These are phyloP conservation scores for Russula emetica DNA, from an alignment of 768 basidiomycete genomes.

Conservation along the genomic window DNA sequence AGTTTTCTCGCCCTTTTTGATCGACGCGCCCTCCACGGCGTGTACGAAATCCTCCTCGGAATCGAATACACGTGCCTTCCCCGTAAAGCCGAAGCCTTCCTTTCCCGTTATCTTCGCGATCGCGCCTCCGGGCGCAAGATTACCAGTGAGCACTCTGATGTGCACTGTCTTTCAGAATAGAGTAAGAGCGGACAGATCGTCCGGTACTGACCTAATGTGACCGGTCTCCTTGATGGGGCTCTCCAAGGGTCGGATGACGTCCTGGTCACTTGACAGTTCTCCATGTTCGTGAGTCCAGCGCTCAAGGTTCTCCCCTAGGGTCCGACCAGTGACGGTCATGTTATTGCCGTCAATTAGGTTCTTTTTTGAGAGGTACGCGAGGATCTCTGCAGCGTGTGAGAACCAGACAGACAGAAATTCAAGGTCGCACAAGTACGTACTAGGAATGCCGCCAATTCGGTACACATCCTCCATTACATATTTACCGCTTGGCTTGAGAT, in stretches of 20 bases:
- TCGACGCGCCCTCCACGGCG: slow-evolving; percentile 82
- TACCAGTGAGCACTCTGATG: slow-evolving; percentile 82
- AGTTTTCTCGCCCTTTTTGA: slow-evolving; percentile 95
- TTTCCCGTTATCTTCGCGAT: slow-evolving; percentile 97
- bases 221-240: slow-evolving; percentile 87
- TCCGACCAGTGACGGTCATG: slow-evolving; percentile 88
- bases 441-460: slow-evolving; percentile 94
- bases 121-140: slow-evolving; percentile 92
- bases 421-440: slow-evolving; percentile 44
- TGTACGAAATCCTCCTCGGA: slow-evolving; percentile 83
- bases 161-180: not conserved
- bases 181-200: not conserved
- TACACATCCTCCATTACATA: slow-evolving; percentile 98
- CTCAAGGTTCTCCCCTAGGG: slow-evolving; percentile 89
- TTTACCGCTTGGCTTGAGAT: slow-evolving; percentile 95
- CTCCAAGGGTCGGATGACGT: slow-evolving; percentile 82
- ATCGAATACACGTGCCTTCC: slow-evolving; percentile 91
- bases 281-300: slow-evolving; percentile 80
- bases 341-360: slow-evolving; percentile 87
- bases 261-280: slow-evolving; percentile 67
- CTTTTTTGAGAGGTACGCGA: slow-evolving; percentile 80
- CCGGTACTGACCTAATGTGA: slow-evolving; percentile 66
- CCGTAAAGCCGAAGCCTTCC: slow-evolving; percentile 84
- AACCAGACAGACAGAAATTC: not conserved
- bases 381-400: slow-evolving; percentile 53